These are phyloP conservation scores for Solanum sejunctum DNA, from an alignment of 257 asterid species.

Conservation along the genomic window DNA sequence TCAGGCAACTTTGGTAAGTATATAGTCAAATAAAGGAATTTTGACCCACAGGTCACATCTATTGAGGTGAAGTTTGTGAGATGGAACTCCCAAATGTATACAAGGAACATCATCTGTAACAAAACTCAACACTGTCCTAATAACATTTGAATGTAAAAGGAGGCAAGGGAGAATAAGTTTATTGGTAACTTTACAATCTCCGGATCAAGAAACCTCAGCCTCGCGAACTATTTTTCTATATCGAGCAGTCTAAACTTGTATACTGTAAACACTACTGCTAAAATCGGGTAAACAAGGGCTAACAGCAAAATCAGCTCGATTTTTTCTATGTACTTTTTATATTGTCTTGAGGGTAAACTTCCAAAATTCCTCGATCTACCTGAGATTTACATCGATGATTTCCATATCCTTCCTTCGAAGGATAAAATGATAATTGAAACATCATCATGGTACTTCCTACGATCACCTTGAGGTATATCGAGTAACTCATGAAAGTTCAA, in stretches of 20 bases:
- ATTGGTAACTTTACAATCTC: constrained; percentile 16
- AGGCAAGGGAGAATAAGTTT: background rate
- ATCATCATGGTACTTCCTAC: constrained; percentile 82
- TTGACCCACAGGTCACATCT: background rate
- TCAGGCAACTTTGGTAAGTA: too few species aligned
- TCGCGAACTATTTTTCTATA: background rate
- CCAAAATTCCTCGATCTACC: background rate
- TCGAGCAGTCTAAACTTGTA: constrained; percentile 6
- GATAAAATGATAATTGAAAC: constrained; percentile 84
- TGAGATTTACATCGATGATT: constrained; percentile 45
- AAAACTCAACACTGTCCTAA: background rate
- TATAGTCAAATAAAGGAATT: background rate
- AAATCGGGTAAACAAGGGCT: background rate
- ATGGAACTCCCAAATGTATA: background rate
- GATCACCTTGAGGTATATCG: constrained; percentile 87
- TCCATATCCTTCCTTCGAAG: constrained; percentile 93
- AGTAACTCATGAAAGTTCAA: constrained; percentile 76
- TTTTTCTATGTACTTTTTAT: constrained; percentile 4
- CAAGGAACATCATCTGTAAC: background rate
- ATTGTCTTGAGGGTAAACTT: background rate
- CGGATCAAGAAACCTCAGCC: background rate
- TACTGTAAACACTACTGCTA: constrained; percentile 20
- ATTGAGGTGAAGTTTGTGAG: background rate
- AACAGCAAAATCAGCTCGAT: background rate
- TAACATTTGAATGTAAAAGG: background rate